Evolutionary conservation across 148 eudicot genomes (phyloP).

Genomic region (Limonium bicolor): DNA sequence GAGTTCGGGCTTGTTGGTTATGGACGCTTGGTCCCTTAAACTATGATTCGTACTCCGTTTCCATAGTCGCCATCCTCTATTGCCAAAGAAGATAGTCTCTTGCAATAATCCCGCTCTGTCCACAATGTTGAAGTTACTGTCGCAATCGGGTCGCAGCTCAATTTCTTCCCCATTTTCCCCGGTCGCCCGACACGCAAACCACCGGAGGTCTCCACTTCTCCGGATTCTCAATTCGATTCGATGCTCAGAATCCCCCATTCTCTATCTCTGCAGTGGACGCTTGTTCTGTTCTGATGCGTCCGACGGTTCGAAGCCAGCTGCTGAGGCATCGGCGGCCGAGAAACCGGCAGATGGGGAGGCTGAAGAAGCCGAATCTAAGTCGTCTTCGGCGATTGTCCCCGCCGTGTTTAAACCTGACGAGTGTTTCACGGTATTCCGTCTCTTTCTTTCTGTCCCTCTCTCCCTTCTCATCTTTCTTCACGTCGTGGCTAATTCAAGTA

Average conservation of each 20-base stretch:
- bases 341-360: constrained; percentile 20
- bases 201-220: constrained; percentile 27
- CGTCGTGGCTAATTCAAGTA: background rate
- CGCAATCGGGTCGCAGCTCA: constrained; percentile 19
- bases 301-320: constrained; percentile 26
- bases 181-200: constrained; percentile 17
- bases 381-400: constrained; percentile 53
- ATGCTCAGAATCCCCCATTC: constrained; percentile 18
- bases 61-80: too few species aligned
- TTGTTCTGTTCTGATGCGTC: constrained; percentile 67
- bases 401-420: constrained; percentile 71
- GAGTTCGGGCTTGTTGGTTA: too few species aligned
- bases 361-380: constrained; percentile 32
- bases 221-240: constrained; percentile 28
- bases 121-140: constrained; percentile 59
- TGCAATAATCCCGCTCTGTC: too few species aligned
- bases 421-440: constrained; percentile 61
- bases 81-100: too few species aligned
- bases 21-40: too few species aligned
- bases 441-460: too few species aligned
- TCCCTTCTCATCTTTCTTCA: background rate
- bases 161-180: constrained; percentile 12
- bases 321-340: constrained; percentile 12
- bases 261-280: constrained; percentile 17
- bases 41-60: too few species aligned